Conservation (phyloP, 352 stramenopile genomes). For the Pythium plurisporium region DNA sequence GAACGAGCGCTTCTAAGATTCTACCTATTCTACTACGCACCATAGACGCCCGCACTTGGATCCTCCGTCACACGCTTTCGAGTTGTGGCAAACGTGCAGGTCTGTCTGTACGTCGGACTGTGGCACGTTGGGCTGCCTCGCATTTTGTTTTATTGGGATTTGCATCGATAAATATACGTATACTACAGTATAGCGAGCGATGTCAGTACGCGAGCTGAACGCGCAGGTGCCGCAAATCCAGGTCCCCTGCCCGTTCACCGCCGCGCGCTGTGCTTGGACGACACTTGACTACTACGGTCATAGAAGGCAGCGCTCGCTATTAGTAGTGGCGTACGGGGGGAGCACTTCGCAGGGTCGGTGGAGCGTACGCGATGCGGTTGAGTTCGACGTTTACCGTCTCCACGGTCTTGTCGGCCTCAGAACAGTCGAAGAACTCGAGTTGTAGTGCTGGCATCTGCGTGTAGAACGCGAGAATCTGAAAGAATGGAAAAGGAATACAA, state of each 20-base stretch:
- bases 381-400: slow-evolving; percentile 71
- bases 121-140: not conserved
- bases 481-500: not conserved
- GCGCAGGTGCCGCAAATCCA: not conserved
- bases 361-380: slow-evolving; percentile 59
- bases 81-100: too few species aligned
- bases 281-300: slow-evolving; percentile 15
- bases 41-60: too few species aligned
- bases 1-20: slow-evolving; percentile 93
- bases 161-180: slow-evolving; percentile 60
- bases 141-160: slow-evolving; percentile 11
- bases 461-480: slow-evolving; percentile 85
- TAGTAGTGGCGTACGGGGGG: slow-evolving; percentile 23
- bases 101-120: too few species aligned
- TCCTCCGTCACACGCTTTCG: too few species aligned
- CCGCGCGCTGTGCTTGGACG: not conserved
- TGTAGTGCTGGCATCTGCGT: slow-evolving; percentile 72
- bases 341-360: slow-evolving; percentile 5
- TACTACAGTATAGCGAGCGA: slow-evolving; percentile 16
- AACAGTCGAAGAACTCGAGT: slow-evolving; percentile 78
- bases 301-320: not conserved
- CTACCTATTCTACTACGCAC: not conserved
- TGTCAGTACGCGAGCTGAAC: not conserved
- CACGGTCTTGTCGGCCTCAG: slow-evolving; percentile 69
- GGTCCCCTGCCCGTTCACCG: too few species aligned